phyloP scores from a whole-genome alignment of 169 alveolate species.

The Toxoplasma gondii region DNA sequence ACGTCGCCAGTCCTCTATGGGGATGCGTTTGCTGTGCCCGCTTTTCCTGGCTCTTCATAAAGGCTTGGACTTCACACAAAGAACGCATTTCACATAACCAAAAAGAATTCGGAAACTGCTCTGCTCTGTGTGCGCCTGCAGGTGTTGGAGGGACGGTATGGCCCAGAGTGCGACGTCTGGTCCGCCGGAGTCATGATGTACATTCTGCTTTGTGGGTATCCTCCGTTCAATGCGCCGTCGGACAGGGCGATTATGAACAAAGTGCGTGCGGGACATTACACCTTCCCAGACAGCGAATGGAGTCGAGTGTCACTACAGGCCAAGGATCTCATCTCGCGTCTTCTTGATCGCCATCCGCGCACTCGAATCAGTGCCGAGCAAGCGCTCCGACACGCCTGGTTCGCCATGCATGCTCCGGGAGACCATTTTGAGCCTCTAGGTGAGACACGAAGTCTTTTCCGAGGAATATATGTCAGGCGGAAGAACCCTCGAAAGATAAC shows the following conservation, averaged over 20 bases:
- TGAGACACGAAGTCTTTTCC: background rate
- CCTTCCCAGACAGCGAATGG: constrained; percentile 90
- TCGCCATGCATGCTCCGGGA: constrained; percentile 62
- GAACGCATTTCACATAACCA: too few relatives aligned
- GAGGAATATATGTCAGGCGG: background rate
- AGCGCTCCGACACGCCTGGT: constrained; percentile 89
- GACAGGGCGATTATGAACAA: constrained; percentile 80
- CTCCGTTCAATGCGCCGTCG: constrained; percentile 89
- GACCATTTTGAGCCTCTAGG: constrained; percentile 46
- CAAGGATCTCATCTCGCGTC: constrained; percentile 85
- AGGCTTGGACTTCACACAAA: too few relatives aligned
- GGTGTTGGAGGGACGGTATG: constrained; percentile 91
- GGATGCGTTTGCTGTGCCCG: too few relatives aligned
- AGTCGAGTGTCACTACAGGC: constrained; percentile 85
- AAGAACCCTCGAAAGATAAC: background rate
- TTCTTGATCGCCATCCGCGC: constrained; percentile 84
- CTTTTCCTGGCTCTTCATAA: too few relatives aligned
- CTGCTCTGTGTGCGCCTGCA: background rate
- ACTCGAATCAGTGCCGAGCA: constrained; percentile 86
- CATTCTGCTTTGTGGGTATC: constrained; percentile 88
- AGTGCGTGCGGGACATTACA: constrained; percentile 81
- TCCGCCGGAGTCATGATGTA: constrained; percentile 91
- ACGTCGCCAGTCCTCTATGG: too few relatives aligned
- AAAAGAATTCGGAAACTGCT: background rate
- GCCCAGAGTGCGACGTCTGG: constrained; percentile 93